Percentiles rank a stretch among this genome's conserved stretches.
These are phyloP conservation scores for Geotrichum restrictum DNA, from an alignment of 1,139 yeast species.

Conservation along the genomic window DNA sequence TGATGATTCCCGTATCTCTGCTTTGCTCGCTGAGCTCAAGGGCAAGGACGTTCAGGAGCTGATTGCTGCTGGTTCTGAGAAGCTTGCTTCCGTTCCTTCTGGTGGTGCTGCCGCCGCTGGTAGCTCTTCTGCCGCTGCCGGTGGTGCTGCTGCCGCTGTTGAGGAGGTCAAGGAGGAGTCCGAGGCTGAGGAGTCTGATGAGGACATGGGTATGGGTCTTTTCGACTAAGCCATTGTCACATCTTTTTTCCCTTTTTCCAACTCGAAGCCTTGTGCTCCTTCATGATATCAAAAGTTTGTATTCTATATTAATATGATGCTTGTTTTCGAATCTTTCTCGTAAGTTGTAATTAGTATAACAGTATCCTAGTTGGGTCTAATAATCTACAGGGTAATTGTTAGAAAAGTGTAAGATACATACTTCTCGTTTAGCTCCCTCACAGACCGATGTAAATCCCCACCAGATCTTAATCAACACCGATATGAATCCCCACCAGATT, in stretches of 20 bases:
- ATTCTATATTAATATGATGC: constrained; percentile 12
- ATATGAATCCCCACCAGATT: neutral
- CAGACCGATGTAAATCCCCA: too few relatives aligned
- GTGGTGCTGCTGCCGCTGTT: constrained; percentile 68
- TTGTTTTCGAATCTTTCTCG: neutral
- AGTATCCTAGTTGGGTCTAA: too few relatives aligned
- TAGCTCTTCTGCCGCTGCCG: constrained; percentile 64
- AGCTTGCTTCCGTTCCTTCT: constrained; percentile 95
- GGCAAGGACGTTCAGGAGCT: constrained; percentile 91
- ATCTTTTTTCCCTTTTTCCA: neutral
- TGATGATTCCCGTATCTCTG: constrained; percentile 81
- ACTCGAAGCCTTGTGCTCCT: neutral
- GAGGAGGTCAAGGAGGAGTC: constrained; percentile 63
- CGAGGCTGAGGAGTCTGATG: constrained; percentile 62
- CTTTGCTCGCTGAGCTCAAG: constrained; percentile 84
- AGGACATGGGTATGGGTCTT: constrained; percentile 48
- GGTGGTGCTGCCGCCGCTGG: constrained; percentile 89
- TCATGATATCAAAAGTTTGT: constrained; percentile 1
- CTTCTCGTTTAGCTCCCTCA: too few relatives aligned
- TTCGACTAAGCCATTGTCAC: constrained; percentile 41
- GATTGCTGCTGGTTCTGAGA: constrained; percentile 92
- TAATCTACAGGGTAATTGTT: too few relatives aligned
- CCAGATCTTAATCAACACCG: too few relatives aligned
- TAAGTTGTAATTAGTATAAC: too few relatives aligned
- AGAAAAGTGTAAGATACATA: too few relatives aligned